Conservation (phyloP, 2,329 filamentous ascomycete genomes). For the Fusarium beomiforme region DNA sequence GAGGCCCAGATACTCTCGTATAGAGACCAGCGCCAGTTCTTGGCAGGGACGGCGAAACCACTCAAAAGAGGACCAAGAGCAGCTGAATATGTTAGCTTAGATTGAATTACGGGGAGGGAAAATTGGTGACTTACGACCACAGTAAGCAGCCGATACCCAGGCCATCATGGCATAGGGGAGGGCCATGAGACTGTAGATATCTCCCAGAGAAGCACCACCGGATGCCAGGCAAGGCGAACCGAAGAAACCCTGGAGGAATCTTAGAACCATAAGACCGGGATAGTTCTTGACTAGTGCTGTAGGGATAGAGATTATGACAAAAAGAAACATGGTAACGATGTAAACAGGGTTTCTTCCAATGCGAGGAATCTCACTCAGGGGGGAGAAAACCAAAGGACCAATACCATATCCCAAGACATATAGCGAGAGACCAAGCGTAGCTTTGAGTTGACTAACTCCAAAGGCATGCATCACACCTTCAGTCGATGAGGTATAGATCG, state of each 20-base stretch:
- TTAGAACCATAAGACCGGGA: conserved; percentile 69
- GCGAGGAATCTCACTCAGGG: conserved; percentile 71
- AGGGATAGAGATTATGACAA: conserved; percentile 73
- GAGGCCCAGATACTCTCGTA: conserved; percentile 72
- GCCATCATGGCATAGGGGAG: conserved; percentile 67
- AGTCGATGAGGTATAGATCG: conserved; percentile 59
- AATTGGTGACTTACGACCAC: conserved; percentile 50
- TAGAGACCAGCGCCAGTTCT: conserved; percentile 71
- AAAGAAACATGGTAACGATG: conserved; percentile 73
- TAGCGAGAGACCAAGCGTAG: conserved; percentile 67
- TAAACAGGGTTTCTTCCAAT: conserved; percentile 76
- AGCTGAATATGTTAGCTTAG: conserved; percentile 42
- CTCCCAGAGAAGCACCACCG: conserved; percentile 61
- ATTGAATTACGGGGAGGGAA: not conserved
- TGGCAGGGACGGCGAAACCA: conserved; percentile 66
- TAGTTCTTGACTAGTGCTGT: conserved; percentile 72
- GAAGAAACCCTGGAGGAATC: conserved; percentile 74
- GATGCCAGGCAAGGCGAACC: conserved; percentile 73
- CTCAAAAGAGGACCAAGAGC: conserved; percentile 70
- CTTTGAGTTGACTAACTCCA: conserved; percentile 60
- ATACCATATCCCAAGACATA: conserved; percentile 73
- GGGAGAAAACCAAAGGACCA: conserved; percentile 73
- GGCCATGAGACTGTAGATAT: conserved; percentile 64
- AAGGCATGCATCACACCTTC: conserved; percentile 63
- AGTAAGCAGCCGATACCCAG: conserved; percentile 66